A percentile compares a stretch with the other conserved stretches of the same genome.
Conservation (phyloP, 257 asterid species). For the Marsdenia floribunda region DNA sequence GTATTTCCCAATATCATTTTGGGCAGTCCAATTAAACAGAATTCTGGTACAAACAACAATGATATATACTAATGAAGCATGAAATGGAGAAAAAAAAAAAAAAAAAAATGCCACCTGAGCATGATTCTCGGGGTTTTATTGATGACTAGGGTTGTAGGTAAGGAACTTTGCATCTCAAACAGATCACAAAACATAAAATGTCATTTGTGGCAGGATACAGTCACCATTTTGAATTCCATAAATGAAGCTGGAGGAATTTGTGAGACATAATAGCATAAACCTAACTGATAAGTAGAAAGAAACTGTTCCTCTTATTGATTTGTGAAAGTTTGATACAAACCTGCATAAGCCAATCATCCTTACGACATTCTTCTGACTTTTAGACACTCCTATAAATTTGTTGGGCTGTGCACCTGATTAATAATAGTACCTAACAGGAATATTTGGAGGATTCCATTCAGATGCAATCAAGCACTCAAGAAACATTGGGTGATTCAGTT, state of each 20-base stretch:
- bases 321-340: neutral
- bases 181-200: neutral
- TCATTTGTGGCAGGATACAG: neutral
- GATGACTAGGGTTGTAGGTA: neutral
- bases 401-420: neutral
- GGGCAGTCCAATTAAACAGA: neutral
- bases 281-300: neutral
- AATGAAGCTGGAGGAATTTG: neutral
- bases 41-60: neutral
- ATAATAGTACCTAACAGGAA: slow-evolving; percentile 40
- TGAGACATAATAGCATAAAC: neutral
- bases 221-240: neutral
- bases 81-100: neutral
- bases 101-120: neutral
- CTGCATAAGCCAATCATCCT: neutral
- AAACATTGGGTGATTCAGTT: slow-evolving; percentile 84
- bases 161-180: neutral
- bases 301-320: neutral
- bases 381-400: neutral
- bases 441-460: slow-evolving; percentile 64
- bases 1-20: neutral
- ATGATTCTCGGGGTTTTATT: neutral
- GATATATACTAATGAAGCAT: neutral
- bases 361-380: neutral
- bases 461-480: slow-evolving; percentile 56